A percentile compares a stretch with the other conserved stretches of the same genome.
Conservation (phyloP, 1,284 basidiomycete species). For the Mycena citricolor region DNA sequence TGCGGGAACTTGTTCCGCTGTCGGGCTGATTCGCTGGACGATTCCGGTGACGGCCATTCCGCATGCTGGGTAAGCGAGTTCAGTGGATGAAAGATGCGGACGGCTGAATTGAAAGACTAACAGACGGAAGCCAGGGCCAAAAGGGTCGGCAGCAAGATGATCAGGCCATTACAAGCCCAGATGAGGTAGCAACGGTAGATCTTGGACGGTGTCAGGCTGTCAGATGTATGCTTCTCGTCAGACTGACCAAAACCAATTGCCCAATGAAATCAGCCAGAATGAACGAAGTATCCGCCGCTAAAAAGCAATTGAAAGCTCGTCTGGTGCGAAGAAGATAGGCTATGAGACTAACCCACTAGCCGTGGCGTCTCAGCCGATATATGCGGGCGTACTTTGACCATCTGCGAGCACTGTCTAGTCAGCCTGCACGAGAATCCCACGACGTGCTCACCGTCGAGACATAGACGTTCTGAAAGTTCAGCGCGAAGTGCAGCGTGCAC, state of each 20-base stretch:
- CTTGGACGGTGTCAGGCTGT: constrained; percentile 18
- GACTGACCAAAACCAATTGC: background rate
- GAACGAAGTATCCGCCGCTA: too few species aligned
- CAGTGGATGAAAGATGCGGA: background rate
- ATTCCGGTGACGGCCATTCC: constrained; percentile 27
- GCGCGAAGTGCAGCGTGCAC: constrained; percentile 37
- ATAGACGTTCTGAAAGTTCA: constrained; percentile 40
- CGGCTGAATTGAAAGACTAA: constrained; percentile 23
- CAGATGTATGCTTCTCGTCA: constrained; percentile 34
- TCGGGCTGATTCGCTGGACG: constrained; percentile 26
- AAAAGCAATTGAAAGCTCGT: background rate
- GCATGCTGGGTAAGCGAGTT: constrained; percentile 25
- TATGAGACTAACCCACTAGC: constrained; percentile 11
- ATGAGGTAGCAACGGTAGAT: constrained; percentile 42
- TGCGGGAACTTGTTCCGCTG: constrained; percentile 30
- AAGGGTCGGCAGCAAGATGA: constrained; percentile 34
- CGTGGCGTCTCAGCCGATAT: constrained; percentile 13
- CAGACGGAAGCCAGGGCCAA: constrained; percentile 33
- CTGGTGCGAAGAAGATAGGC: too few species aligned
- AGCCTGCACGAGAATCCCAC: too few species aligned
- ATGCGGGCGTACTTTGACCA: constrained; percentile 8
- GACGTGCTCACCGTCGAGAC: too few species aligned
- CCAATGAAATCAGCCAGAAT: too few species aligned
- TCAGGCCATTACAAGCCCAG: constrained; percentile 32
- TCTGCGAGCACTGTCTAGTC: too few species aligned